A percentile compares a stretch with the other conserved stretches of the same genome.
phyloP scores from a whole-genome alignment of 2,329 filamentous ascomycete species.

The Epichloe elymi region DNA sequence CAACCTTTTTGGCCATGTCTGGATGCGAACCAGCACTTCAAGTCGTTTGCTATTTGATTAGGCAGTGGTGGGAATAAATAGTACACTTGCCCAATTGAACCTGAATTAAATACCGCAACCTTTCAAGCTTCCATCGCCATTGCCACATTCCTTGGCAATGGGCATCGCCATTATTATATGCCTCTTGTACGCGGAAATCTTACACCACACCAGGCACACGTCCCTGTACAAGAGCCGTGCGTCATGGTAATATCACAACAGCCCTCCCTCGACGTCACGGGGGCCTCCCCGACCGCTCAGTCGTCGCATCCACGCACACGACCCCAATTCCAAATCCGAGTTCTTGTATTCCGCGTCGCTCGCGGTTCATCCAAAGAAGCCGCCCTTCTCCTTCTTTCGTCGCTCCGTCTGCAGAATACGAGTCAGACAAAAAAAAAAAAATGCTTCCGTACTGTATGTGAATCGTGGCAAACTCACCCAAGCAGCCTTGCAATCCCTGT shows the following conservation, averaged over 20 bases:
- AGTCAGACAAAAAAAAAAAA: conserved; percentile 5
- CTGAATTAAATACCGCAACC: too few species aligned
- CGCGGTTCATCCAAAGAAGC: conserved; percentile 4
- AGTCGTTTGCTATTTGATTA: neutral
- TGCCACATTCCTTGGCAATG: neutral
- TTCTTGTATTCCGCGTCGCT: neutral
- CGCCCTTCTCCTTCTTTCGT: conserved; percentile 11
- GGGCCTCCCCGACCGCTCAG: too few species aligned
- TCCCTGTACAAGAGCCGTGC: too few species aligned
- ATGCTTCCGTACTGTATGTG: too few species aligned
- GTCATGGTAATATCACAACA: neutral
- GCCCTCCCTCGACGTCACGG: neutral
- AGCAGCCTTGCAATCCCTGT: conserved; percentile 86
- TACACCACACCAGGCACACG: neutral
- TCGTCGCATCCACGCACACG: neutral
- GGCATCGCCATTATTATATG: neutral
- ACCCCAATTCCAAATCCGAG: neutral
- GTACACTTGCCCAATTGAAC: too few species aligned
- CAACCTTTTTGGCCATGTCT: too few species aligned
- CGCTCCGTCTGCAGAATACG: conserved; percentile 7
- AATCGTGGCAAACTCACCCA: conserved; percentile 49
- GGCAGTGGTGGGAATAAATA: neutral
- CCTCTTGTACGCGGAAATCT: neutral
- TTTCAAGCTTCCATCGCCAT: too few species aligned
- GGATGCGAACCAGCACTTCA: too few species aligned